These are phyloP conservation scores for Eucalyptus viminalis DNA, from an alignment of 345 rosid species.

Conservation along the genomic window DNA sequence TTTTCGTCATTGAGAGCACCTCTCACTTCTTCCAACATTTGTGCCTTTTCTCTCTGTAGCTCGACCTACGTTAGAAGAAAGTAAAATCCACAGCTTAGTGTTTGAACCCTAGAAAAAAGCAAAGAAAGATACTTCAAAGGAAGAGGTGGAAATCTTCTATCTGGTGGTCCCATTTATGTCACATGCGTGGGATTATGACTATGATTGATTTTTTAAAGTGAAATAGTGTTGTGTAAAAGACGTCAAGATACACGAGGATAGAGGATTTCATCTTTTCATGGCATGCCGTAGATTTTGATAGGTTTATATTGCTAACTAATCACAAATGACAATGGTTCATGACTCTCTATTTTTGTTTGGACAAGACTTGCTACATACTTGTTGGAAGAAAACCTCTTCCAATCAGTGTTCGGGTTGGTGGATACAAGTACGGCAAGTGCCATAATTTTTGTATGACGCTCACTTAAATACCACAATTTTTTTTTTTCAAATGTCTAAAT, in stretches of 20 bases:
- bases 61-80: background rate
- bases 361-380: background rate
- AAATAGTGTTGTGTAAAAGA: background rate
- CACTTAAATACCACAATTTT: too few species aligned
- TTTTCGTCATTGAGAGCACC: background rate
- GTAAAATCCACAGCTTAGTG: background rate
- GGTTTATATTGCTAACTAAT: background rate
- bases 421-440: background rate
- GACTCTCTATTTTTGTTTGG: background rate
- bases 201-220: too few species aligned
- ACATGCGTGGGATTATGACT: background rate
- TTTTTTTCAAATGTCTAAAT: too few species aligned
- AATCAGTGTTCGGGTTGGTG: background rate
- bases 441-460: too few species aligned
- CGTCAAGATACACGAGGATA: background rate
- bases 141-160: background rate
- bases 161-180: too few species aligned
- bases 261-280: background rate
- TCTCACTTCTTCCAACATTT: conserved; percentile 13
- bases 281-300: background rate
- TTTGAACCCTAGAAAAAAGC: background rate
- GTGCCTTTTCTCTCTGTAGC: background rate
- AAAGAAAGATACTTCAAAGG: background rate
- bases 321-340: background rate
- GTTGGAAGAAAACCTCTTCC: background rate